phyloP scores from a whole-genome alignment of 331 rosid species.

The Phaseolus coccineus region DNA sequence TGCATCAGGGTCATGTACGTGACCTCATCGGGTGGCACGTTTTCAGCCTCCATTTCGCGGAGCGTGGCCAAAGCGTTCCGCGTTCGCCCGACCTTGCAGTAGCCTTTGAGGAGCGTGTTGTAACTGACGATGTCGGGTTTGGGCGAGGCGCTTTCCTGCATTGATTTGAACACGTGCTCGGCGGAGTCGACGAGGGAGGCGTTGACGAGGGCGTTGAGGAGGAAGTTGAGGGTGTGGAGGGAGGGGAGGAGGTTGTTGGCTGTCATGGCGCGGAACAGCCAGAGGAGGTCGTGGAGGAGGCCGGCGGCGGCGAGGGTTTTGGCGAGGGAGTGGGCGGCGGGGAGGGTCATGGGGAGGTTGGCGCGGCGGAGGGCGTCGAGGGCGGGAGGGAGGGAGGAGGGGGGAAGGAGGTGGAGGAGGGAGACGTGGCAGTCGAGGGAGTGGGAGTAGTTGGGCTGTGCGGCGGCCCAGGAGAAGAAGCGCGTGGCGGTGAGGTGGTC shows the following conservation, averaged over 20 bases:
- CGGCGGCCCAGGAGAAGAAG: conserved; percentile 77
- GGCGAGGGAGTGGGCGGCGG: conserved; percentile 66
- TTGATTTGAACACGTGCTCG: conserved; percentile 68
- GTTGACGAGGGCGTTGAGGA: conserved; percentile 77
- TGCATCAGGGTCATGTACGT: conserved; percentile 81
- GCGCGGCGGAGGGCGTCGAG: conserved; percentile 43
- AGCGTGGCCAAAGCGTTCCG: conserved; percentile 64
- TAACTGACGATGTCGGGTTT: conserved; percentile 76
- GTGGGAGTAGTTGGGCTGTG: conserved; percentile 60
- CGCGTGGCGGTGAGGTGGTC: conserved; percentile 57
- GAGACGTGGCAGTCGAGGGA: conserved; percentile 73
- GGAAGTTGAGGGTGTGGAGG: conserved; percentile 62
- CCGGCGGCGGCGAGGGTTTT: conserved; percentile 68
- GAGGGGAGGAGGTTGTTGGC: conserved; percentile 68
- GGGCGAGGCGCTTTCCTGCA: conserved; percentile 58
- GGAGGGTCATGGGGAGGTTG: conserved; percentile 57
- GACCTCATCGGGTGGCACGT: conserved; percentile 74
- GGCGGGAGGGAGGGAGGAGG: background rate
- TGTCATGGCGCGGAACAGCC: conserved; percentile 86
- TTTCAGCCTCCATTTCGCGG: conserved; percentile 64
- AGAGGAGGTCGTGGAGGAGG: conserved; percentile 77
- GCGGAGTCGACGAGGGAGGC: conserved; percentile 73
- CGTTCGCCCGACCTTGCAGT: conserved; percentile 68
- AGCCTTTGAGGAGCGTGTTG: conserved; percentile 84
- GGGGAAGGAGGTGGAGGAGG: conserved; percentile 47